Percentiles rank a stretch among this genome's conserved stretches.
Evolutionary conservation across 495 filamentous ascomycete genomes (phyloP).

Genomic region (Thermochaetoides thermophila): DNA sequence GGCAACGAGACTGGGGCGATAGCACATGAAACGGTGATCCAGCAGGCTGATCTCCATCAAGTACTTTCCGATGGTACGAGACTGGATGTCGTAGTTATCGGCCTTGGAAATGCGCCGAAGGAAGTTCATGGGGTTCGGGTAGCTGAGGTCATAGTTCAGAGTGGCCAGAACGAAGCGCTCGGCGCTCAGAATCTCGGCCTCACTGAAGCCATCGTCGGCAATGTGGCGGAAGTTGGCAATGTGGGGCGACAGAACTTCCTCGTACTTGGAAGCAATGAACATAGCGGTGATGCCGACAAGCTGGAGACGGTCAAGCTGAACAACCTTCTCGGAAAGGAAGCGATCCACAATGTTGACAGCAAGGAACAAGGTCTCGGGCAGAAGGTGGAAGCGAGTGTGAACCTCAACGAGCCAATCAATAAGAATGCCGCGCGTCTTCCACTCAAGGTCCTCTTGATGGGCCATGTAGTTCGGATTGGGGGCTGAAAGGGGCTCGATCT

Average conservation of each 20-base stretch:
- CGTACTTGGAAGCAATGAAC: slow-evolving; percentile 98
- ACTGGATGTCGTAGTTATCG: slow-evolving; percentile 95
- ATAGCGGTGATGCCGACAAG: slow-evolving; percentile 95
- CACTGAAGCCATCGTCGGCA: slow-evolving; percentile 92
- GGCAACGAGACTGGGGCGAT: slow-evolving; percentile 74
- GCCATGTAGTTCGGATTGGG: slow-evolving; percentile 91
- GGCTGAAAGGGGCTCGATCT: slow-evolving; percentile 67
- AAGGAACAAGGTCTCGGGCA: slow-evolving; percentile 96
- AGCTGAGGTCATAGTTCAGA: slow-evolving; percentile 94
- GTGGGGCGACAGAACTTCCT: slow-evolving; percentile 92
- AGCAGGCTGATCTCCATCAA: slow-evolving; percentile 95
- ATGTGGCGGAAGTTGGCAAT: slow-evolving; percentile 94
- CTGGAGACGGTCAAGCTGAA: slow-evolving; percentile 87
- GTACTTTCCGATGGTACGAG: slow-evolving; percentile 91
- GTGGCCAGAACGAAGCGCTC: slow-evolving; percentile 83
- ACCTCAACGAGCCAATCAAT: slow-evolving; percentile 98
- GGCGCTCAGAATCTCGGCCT: slow-evolving; percentile 89
- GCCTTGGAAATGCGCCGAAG: slow-evolving; percentile 95
- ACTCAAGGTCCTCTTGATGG: slow-evolving; percentile 84
- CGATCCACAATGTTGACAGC: slow-evolving; percentile 97
- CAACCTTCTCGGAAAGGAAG: slow-evolving; percentile 84
- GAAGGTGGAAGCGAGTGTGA: slow-evolving; percentile 87
- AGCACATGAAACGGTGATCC: slow-evolving; percentile 81
- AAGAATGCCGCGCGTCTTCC: slow-evolving; percentile 96
- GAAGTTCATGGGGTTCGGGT: slow-evolving; percentile 99